Evolutionary conservation across 345 rosid genomes (phyloP).

Genomic region (Eutrema heterophyllum): DNA sequence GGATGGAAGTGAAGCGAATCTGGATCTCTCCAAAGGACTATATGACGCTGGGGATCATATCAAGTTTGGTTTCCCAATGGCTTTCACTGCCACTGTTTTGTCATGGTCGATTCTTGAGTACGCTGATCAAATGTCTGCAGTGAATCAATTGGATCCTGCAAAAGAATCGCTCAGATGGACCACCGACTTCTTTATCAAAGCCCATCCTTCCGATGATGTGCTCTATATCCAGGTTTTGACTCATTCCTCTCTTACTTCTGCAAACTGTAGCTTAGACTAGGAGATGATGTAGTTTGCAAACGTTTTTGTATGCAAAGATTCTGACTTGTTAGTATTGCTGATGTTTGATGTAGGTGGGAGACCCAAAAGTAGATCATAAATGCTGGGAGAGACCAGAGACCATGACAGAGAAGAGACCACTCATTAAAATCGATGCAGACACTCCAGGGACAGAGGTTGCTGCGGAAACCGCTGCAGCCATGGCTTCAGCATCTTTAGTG

Average conservation of each 20-base stretch:
- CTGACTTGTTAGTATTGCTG: neutral
- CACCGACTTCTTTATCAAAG: conserved; percentile 78
- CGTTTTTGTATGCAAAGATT: neutral
- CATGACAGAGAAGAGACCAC: conserved; percentile 79
- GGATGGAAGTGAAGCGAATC: conserved; percentile 60
- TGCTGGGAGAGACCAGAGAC: conserved; percentile 96
- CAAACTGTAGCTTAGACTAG: neutral
- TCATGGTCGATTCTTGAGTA: conserved; percentile 98
- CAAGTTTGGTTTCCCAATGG: conserved; percentile 94
- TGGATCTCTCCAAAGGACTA: conserved; percentile 84
- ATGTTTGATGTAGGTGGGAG: conserved; percentile 63
- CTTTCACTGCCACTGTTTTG: conserved; percentile 78
- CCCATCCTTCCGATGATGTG: conserved; percentile 66
- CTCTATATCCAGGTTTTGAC: conserved; percentile 71
- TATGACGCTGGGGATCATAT: conserved; percentile 96
- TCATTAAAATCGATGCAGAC: conserved; percentile 54
- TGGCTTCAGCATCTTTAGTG: conserved; percentile 95
- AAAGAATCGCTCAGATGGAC: conserved; percentile 77
- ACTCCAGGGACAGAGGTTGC: conserved; percentile 91
- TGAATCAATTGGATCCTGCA: conserved; percentile 54
- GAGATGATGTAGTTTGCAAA: neutral
- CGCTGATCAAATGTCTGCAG: conserved; percentile 84
- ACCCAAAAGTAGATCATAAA: conserved; percentile 63
- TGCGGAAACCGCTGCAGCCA: conserved; percentile 96
- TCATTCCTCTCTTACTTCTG: no score